Conservation (phyloP, 768 basidiomycete genomes). For the Russula virescens region DNA sequence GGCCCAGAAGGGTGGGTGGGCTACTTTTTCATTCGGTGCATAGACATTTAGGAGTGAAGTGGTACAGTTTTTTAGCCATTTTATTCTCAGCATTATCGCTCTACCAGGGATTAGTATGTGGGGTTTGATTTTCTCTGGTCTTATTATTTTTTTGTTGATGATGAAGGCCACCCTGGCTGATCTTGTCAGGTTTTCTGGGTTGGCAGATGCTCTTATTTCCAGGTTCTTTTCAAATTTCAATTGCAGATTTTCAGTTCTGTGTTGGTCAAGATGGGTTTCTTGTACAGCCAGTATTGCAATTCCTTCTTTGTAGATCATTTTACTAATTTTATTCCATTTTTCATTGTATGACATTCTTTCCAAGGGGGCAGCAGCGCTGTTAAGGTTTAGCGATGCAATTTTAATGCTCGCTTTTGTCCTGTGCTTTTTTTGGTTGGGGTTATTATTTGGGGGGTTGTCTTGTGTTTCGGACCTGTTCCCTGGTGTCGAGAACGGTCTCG, state of each 20-base stretch:
- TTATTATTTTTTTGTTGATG: background rate
- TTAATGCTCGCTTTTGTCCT: no score
- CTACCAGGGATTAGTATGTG: no score
- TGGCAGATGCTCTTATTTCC: background rate
- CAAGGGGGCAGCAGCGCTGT: background rate
- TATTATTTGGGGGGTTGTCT: no score
- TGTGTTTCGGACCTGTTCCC: no score
- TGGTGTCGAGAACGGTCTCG: no score
- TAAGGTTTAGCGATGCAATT: background rate
- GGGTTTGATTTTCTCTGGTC: background rate
- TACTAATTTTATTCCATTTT: background rate
- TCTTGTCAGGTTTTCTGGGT: no score
- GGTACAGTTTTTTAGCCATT: slow-evolving; percentile 18
- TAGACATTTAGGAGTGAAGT: slow-evolving; percentile 24
- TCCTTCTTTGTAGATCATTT: background rate
- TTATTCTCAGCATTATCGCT: slow-evolving; percentile 2
- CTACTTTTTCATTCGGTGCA: slow-evolving; percentile 18
- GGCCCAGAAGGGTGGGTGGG: slow-evolving; percentile 20
- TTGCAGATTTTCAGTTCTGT: background rate
- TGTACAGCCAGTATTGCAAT: background rate
- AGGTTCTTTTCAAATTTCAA: background rate
- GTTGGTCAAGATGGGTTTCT: background rate
- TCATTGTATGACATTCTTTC: no score
- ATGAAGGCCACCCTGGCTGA: background rate
- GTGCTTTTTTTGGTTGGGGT: no score